Percentiles rank a stretch among this genome's conserved stretches.
These are phyloP conservation scores for Pyrus communis DNA, from an alignment of 306 rosid species.

Conservation along the genomic window DNA sequence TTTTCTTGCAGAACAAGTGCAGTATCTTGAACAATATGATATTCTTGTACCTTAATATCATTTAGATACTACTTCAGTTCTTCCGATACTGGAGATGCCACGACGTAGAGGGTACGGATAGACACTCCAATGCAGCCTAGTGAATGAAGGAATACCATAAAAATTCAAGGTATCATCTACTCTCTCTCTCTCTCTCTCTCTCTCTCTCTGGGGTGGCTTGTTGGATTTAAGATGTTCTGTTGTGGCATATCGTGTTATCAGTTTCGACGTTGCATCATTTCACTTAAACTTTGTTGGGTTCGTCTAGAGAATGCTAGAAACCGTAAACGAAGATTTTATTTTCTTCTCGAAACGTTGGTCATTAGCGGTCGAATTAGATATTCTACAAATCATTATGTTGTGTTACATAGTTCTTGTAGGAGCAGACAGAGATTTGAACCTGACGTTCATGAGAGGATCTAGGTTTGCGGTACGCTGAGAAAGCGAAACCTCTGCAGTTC, in stretches of 20 bases:
- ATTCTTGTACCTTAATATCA: conserved; percentile 20
- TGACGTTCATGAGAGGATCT: not conserved
- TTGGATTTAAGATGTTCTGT: not conserved
- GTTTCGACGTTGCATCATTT: not conserved
- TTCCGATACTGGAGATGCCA: conserved; percentile 18
- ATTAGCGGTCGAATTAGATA: not conserved
- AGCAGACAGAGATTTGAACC: not conserved
- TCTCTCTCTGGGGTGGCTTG: not conserved
- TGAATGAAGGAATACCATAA: conserved; percentile 14
- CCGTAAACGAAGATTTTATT: not conserved
- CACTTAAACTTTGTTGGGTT: not conserved
- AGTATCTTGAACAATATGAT: not conserved
- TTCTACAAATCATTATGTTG: not conserved
- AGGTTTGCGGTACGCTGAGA: not conserved
- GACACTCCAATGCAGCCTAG: conserved; percentile 19
- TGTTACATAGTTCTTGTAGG: not conserved
- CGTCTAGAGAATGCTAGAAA: not conserved
- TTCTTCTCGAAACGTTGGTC: not conserved
- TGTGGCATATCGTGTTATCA: not conserved
- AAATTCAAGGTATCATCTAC: conserved; percentile 19
- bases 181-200: not conserved
- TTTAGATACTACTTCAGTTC: conserved; percentile 65
- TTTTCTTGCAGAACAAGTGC: not conserved
- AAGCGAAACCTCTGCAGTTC: not conserved
- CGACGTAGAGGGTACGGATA: not conserved